phyloP scores from a whole-genome alignment of 352 stramenopile species.

The Pythium pyrilobum region DNA sequence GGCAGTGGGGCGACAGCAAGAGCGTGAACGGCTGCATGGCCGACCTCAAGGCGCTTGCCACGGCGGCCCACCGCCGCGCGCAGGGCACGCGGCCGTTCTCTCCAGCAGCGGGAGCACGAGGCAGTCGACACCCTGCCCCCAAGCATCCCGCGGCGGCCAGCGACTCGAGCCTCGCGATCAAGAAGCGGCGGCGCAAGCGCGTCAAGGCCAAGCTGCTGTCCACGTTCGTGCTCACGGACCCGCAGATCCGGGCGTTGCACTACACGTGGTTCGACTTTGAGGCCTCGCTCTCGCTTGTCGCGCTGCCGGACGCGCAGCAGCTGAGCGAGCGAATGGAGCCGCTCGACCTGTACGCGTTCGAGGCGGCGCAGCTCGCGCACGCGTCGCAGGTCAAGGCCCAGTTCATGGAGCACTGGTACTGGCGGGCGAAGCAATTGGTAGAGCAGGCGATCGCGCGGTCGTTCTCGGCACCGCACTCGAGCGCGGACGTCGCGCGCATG shows the following conservation, averaged over 20 bases:
- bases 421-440: slow-evolving; percentile 37
- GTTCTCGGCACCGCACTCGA: slow-evolving; percentile 11
- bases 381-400: slow-evolving; percentile 31
- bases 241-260: slow-evolving; percentile 47
- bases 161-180: slow-evolving; percentile 11
- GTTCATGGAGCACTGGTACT: slow-evolving; percentile 65
- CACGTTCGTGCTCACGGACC: slow-evolving; percentile 44
- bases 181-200: slow-evolving; percentile 29
- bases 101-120: no score
- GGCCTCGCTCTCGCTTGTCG: slow-evolving; percentile 33
- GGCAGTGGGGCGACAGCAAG: slow-evolving; percentile 61
- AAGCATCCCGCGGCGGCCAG: background rate
- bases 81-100: background rate
- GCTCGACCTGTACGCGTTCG: slow-evolving; percentile 48
- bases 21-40: slow-evolving; percentile 41
- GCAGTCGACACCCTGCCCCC: no score
- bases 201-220: slow-evolving; percentile 35
- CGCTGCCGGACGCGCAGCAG: slow-evolving; percentile 28
- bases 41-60: slow-evolving; percentile 43
- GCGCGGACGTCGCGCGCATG: slow-evolving; percentile 16
- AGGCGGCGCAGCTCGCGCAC: slow-evolving; percentile 45
- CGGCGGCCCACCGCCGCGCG: background rate
- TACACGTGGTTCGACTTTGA: slow-evolving; percentile 60
- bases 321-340: slow-evolving; percentile 21
- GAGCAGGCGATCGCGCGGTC: slow-evolving; percentile 20